A percentile compares a stretch with the other conserved stretches of the same genome.
These are phyloP conservation scores for Zygosaccharomyces lentus DNA, from an alignment of 805 yeast genomes.

Conservation along the genomic window DNA sequence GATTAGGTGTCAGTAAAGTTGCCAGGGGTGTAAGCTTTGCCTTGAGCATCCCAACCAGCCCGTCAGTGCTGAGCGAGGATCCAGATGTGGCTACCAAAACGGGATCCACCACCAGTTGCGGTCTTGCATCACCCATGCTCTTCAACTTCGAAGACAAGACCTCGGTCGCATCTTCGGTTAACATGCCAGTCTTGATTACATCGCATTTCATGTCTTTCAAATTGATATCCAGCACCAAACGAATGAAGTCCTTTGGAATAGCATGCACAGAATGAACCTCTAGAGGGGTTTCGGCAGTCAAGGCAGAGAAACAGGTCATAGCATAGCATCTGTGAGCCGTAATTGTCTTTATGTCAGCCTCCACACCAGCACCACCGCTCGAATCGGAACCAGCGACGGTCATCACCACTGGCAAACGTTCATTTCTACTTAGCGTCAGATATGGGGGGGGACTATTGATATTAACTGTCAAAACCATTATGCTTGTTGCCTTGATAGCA, in stretches of 20 bases:
- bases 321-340: conserved; percentile 74
- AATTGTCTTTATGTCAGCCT: conserved; percentile 80
- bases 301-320: conserved; percentile 68
- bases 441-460: conserved; percentile 34
- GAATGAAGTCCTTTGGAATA: conserved; percentile 43
- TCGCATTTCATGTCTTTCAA: conserved; percentile 58
- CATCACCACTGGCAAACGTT: conserved; percentile 39
- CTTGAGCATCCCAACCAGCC: conserved; percentile 39
- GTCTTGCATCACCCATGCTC: conserved; percentile 28
- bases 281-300: conserved; percentile 70
- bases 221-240: conserved; percentile 48
- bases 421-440: conserved; percentile 22
- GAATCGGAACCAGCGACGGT: conserved; percentile 73
- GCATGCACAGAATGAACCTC: conserved; percentile 41
- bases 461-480: conserved; percentile 16
- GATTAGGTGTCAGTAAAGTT: conserved; percentile 69
- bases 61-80: conserved; percentile 45
- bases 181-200: conserved; percentile 78
- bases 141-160: conserved; percentile 40
- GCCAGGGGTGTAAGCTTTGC: conserved; percentile 50
- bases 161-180: conserved; percentile 51
- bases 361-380: conserved; percentile 90
- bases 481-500: background rate
- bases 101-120: conserved; percentile 66
- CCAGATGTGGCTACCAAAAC: conserved; percentile 85